Percentiles rank a stretch among this genome's conserved stretches.
Conservation (phyloP, 495 filamentous ascomycete species). For the Immersiella caudata region DNA sequence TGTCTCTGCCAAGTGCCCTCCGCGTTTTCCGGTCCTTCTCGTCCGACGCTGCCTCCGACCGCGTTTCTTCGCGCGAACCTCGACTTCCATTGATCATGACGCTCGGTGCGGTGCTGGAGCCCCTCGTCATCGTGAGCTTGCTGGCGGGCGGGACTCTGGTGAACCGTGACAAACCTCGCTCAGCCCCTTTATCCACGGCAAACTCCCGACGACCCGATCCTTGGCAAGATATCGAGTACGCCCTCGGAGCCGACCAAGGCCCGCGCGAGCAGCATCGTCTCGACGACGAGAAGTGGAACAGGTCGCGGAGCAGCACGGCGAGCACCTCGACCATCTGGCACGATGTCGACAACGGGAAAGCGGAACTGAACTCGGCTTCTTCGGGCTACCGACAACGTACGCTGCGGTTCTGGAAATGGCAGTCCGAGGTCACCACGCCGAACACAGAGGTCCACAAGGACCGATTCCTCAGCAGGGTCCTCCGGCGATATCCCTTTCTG, state of each 20-base stretch:
- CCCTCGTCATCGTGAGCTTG: constrained; percentile 37
- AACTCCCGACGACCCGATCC: constrained; percentile 20
- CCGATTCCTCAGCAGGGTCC: constrained; percentile 48
- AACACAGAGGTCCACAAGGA: constrained; percentile 35
- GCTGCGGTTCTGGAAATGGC: constrained; percentile 31
- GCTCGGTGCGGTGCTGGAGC: constrained; percentile 40
- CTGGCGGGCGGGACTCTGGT: constrained; percentile 37
- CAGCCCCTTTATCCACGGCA: constrained; percentile 3
- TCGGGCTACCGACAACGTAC: constrained; percentile 27
- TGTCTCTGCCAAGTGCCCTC: not conserved
- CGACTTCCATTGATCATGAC: constrained; percentile 29
- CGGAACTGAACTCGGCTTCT: not conserved
- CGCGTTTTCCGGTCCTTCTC: not conserved
- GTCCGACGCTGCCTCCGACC: not conserved
- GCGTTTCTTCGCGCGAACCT: not conserved
- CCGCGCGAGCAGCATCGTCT: not conserved
- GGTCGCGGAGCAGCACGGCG: constrained; percentile 28
- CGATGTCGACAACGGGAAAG: constrained; percentile 8
- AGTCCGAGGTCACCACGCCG: constrained; percentile 31
- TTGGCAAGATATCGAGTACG: constrained; percentile 32
- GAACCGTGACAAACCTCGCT: constrained; percentile 35
- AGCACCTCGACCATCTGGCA: constrained; percentile 27
- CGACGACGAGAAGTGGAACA: constrained; percentile 8
- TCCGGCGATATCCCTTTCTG: constrained; percentile 72
- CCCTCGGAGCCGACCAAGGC: constrained; percentile 7